phyloP scores from a whole-genome alignment of 768 basidiomycete species.

The Lactifluus echinatus region DNA sequence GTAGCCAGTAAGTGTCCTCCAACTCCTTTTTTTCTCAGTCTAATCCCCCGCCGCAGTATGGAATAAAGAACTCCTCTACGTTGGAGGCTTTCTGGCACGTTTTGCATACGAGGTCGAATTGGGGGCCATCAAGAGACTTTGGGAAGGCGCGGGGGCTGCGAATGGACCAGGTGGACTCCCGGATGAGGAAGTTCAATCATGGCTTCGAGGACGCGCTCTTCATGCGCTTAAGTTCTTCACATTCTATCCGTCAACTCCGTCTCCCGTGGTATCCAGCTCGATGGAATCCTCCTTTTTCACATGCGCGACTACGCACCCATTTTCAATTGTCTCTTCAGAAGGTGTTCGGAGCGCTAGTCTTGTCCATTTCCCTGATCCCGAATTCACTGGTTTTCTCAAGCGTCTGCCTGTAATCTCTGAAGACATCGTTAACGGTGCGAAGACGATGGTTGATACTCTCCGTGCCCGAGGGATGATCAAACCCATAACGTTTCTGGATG shows the following conservation, averaged over 20 bases:
- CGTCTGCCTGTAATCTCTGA: slow-evolving; percentile 66
- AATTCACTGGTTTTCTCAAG: slow-evolving; percentile 68
- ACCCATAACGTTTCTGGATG: slow-evolving; percentile 72
- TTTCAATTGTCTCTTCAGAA: slow-evolving; percentile 67
- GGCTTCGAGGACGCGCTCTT: slow-evolving; percentile 52
- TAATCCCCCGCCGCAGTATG: slow-evolving; percentile 43
- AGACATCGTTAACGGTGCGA: slow-evolving; percentile 45
- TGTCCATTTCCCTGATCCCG: slow-evolving; percentile 65
- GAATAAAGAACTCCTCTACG: slow-evolving; percentile 83
- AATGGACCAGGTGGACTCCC: slow-evolving; percentile 21
- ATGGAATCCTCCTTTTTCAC: slow-evolving; percentile 76
- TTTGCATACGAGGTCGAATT: slow-evolving; percentile 82
- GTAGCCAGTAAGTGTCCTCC: slow-evolving; percentile 49
- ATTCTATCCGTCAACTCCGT: slow-evolving; percentile 83
- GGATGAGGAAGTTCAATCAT: slow-evolving; percentile 36
- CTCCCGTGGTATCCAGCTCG: slow-evolving; percentile 58
- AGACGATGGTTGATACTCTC: slow-evolving; percentile 52
- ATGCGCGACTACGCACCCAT: slow-evolving; percentile 39
- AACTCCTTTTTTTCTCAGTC: not conserved
- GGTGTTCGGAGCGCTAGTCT: slow-evolving; percentile 60
- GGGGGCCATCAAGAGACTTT: slow-evolving; percentile 45
- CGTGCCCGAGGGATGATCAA: slow-evolving; percentile 58
- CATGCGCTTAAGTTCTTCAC: slow-evolving; percentile 88
- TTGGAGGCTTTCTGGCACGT: slow-evolving; percentile 77
- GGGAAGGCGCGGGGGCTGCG: slow-evolving; percentile 41